These are phyloP conservation scores for Fraxinus americana DNA, from an alignment of 257 asterid genomes.

Conservation along the genomic window DNA sequence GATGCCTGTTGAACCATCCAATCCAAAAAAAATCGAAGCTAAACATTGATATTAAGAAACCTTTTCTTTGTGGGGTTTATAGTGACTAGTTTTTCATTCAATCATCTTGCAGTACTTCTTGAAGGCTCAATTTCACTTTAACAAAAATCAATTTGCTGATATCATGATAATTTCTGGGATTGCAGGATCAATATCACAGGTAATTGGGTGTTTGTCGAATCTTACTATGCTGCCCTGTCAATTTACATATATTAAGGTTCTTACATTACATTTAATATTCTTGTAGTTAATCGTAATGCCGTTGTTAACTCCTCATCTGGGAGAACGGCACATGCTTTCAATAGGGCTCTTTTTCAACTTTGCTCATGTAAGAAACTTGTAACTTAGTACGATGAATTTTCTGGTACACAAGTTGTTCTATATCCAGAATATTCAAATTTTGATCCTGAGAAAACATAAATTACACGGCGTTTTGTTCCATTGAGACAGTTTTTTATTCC, in stretches of 20 bases:
- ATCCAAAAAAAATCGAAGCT: too few species aligned
- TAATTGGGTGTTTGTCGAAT: slow-evolving; percentile 17
- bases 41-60: too few species aligned
- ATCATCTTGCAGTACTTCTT: slow-evolving; percentile 63
- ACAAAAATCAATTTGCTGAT: slow-evolving; percentile 91
- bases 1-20: too few species aligned
- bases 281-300: slow-evolving; percentile 86
- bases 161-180: slow-evolving; percentile 75
- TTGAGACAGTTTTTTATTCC: too few species aligned
- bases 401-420: too few species aligned
- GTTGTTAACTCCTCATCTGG: slow-evolving; percentile 60
- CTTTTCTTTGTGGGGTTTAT: background rate
- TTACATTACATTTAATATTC: background rate
- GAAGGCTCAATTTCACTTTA: slow-evolving; percentile 88
- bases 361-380: slow-evolving; percentile 47
- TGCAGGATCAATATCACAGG: slow-evolving; percentile 87
- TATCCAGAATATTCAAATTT: too few species aligned
- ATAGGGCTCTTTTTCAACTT: slow-evolving; percentile 70
- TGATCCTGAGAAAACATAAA: too few species aligned
- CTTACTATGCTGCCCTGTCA: background rate
- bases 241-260: background rate
- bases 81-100: background rate
- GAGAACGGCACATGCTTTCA: slow-evolving; percentile 81
- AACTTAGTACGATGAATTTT: too few species aligned
- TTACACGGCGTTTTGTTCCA: too few species aligned